Conservation (phyloP, 1,284 basidiomycete genomes). For the Microbotryum lychnidis-dioicae region DNA sequence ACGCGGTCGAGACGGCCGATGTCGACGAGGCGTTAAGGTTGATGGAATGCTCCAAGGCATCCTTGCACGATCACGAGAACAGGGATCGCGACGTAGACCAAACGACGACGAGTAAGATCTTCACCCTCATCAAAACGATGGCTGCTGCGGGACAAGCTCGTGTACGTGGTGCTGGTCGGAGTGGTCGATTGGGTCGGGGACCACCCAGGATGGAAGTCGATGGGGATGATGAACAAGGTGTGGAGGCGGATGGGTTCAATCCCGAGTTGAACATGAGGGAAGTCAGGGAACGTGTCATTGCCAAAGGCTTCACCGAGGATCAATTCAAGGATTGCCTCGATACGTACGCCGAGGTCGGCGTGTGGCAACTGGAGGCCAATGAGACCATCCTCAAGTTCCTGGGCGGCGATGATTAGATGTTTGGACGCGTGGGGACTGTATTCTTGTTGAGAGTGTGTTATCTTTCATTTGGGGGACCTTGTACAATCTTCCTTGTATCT, state of each 20-base stretch:
- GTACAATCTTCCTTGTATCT: too few relatives aligned
- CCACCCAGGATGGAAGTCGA: conserved; percentile 53
- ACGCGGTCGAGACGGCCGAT: conserved; percentile 70
- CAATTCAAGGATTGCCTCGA: conserved; percentile 54
- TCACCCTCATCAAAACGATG: conserved; percentile 83
- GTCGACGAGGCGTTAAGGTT: conserved; percentile 94
- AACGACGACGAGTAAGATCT: conserved; percentile 72
- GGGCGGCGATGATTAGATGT: neutral
- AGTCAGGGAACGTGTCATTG: conserved; percentile 70
- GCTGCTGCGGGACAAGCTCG: conserved; percentile 40
- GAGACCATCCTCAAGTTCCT: conserved; percentile 21
- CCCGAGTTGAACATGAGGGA: conserved; percentile 61
- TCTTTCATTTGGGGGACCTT: too few relatives aligned
- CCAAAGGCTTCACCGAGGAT: conserved; percentile 79
- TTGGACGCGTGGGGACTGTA: too few relatives aligned
- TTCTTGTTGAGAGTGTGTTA: too few relatives aligned
- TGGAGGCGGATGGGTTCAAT: conserved; percentile 21
- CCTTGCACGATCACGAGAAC: conserved; percentile 64
- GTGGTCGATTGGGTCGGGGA: conserved; percentile 41
- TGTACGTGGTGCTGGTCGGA: conserved; percentile 38
- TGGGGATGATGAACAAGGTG: conserved; percentile 51
- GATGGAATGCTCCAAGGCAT: conserved; percentile 93
- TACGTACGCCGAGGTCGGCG: conserved; percentile 31
- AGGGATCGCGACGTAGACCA: conserved; percentile 55
- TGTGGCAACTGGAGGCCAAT: conserved; percentile 31